Evolutionary conservation across 257 asterid genomes (phyloP).

Genomic region (Solanum gracilifrons): DNA sequence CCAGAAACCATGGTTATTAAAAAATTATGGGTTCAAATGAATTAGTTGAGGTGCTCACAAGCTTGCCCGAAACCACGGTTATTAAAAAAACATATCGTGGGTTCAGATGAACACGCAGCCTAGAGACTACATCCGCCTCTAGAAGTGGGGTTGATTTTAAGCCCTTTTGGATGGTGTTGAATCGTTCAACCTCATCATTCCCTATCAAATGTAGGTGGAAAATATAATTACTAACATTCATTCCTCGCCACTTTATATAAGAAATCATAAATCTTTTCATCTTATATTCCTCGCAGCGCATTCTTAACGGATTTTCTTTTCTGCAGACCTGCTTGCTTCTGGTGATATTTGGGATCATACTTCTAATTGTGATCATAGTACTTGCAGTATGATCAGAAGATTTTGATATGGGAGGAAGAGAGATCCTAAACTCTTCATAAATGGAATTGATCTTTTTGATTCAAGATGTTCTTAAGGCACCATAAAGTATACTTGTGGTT

Average conservation of each 20-base stretch:
- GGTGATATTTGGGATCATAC: conserved; percentile 71
- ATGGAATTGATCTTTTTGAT: neutral
- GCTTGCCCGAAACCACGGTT: neutral
- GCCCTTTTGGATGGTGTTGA: neutral
- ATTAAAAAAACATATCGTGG: neutral
- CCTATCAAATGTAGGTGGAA: neutral
- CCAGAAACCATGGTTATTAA: neutral
- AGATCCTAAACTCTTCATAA: neutral
- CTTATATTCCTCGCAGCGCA: neutral
- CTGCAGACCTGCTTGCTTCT: conserved; percentile 78
- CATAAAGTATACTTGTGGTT: neutral
- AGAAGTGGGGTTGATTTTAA: neutral
- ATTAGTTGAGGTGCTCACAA: neutral
- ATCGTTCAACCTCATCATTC: neutral
- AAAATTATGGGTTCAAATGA: neutral
- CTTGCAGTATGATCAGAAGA: conserved; percentile 38
- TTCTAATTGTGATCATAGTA: conserved; percentile 65
- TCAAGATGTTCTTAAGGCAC: neutral
- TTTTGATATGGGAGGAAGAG: neutral
- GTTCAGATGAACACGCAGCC: neutral
- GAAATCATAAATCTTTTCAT: neutral
- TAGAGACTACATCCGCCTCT: neutral
- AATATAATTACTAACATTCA: neutral
- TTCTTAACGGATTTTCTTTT: neutral
- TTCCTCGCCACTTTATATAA: neutral